Evolutionary conservation across 345 rosid species (phyloP).

Genomic region (Euphorbia pulcherrima): DNA sequence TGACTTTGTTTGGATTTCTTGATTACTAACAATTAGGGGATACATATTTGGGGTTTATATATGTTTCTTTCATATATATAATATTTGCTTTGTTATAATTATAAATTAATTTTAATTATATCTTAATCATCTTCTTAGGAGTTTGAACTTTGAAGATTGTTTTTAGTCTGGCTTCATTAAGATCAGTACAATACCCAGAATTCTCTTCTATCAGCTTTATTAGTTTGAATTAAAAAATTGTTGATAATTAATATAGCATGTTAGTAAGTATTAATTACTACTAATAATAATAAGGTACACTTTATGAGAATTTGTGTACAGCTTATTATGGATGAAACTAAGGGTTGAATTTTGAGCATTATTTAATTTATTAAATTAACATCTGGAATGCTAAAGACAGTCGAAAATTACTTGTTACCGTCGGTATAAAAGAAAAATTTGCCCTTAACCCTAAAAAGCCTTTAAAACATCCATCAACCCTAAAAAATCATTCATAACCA

Average conservation of each 20-base stretch:
- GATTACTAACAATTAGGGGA: slow-evolving; percentile 38
- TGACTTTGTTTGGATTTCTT: slow-evolving; percentile 45
- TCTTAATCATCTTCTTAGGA: slow-evolving; percentile 19
- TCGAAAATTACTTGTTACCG: no score
- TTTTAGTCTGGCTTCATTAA: slow-evolving; percentile 44
- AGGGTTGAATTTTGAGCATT: no score
- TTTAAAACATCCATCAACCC: no score
- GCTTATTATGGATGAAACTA: slow-evolving; percentile 18
- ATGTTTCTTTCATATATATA: slow-evolving; percentile 22
- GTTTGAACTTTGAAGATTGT: slow-evolving; percentile 41
- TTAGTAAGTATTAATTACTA: neutral
- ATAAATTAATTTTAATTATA: slow-evolving; percentile 1
- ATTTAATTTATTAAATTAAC: no score
- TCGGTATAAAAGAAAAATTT: no score
- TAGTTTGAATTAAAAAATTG: neutral
- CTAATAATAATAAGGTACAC: slow-evolving; percentile 23
- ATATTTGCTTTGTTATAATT: slow-evolving; percentile 8
- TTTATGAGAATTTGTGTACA: slow-evolving; percentile 27
- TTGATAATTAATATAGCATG: neutral
- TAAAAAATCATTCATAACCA: no score
- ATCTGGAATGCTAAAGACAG: no score
- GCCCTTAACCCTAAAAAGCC: no score
- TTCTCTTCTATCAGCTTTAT: neutral
- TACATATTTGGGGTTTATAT: slow-evolving; percentile 9
- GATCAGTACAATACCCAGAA: slow-evolving; percentile 21